phyloP scores from a whole-genome alignment of 306 rosid genomes.

The Trifolium fragiferum region DNA sequence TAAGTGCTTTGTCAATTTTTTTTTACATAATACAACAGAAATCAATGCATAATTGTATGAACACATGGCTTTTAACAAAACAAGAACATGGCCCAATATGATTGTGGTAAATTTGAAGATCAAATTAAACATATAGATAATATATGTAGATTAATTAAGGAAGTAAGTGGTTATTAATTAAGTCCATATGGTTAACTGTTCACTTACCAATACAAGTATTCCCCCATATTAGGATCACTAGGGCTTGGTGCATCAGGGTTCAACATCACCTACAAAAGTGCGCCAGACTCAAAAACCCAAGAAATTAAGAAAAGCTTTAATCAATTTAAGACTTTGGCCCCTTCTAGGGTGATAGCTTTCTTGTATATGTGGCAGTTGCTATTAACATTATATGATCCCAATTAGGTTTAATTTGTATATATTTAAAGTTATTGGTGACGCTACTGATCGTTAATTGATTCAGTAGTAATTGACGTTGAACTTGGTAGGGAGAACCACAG shows the following conservation, averaged over 20 bases:
- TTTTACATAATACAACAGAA: too few relatives aligned
- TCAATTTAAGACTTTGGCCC: background rate
- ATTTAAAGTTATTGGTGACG: background rate
- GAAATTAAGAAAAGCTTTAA: background rate
- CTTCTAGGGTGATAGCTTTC: background rate
- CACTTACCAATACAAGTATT: constrained; percentile 43
- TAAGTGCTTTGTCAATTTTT: too few relatives aligned
- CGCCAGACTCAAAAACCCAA: background rate
- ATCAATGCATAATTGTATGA: too few relatives aligned
- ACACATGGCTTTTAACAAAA: too few relatives aligned
- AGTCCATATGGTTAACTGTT: background rate
- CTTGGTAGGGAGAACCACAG: too few relatives aligned
- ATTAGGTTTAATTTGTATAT: background rate
- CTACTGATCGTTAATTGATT: too few relatives aligned
- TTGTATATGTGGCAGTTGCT: background rate
- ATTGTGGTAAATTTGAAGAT: too few relatives aligned
- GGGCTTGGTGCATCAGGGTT: constrained; percentile 55
- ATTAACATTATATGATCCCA: background rate
- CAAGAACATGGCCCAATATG: too few relatives aligned
- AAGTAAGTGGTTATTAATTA: background rate
- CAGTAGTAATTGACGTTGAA: too few relatives aligned
- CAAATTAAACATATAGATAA: background rate
- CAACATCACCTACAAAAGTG: constrained; percentile 46
- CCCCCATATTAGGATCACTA: constrained; percentile 41
- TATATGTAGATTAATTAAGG: too few relatives aligned